phyloP scores from a whole-genome alignment of 306 rosid genomes.

The Corylus avellana region DNA sequence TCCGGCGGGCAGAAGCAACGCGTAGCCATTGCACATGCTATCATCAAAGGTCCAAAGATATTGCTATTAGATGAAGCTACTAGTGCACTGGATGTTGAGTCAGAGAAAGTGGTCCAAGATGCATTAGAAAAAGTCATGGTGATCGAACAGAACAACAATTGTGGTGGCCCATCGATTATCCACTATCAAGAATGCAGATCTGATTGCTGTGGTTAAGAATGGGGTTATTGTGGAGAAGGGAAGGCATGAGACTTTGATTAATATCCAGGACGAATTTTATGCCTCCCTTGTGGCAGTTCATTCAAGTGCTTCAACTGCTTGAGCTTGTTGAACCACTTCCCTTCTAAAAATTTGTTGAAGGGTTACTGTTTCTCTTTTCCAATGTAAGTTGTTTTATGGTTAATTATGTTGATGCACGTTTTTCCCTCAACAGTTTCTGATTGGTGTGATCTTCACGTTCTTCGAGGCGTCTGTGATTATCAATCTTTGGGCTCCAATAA shows the following conservation, averaged over 20 bases:
- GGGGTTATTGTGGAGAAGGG: constrained; percentile 87
- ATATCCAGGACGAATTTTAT: constrained; percentile 66
- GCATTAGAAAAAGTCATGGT: constrained; percentile 83
- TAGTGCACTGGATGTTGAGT: constrained; percentile 83
- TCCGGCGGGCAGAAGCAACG: constrained; percentile 91
- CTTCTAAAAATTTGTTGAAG: no score
- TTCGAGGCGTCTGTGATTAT: no score
- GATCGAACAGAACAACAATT: constrained; percentile 57
- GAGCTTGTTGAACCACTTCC: not conserved
- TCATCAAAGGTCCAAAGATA: constrained; percentile 76
- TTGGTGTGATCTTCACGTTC: no score
- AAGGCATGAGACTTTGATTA: constrained; percentile 63
- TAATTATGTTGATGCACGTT: no score
- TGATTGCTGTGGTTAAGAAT: constrained; percentile 80
- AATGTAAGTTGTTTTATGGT: no score
- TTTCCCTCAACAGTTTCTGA: no score
- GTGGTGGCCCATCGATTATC: constrained; percentile 88
- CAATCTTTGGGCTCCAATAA: no score
- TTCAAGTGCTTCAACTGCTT: constrained; percentile 49
- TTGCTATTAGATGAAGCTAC: constrained; percentile 81
- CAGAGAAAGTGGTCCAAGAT: constrained; percentile 88
- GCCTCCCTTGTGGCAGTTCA: constrained; percentile 87
- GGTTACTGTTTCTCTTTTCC: no score
- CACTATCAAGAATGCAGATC: constrained; percentile 84
- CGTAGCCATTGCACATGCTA: constrained; percentile 81